Percentiles rank a stretch among this genome's conserved stretches.
phyloP scores from a whole-genome alignment of 2,329 filamentous ascomycete genomes.

The Aspergillus sergii region DNA sequence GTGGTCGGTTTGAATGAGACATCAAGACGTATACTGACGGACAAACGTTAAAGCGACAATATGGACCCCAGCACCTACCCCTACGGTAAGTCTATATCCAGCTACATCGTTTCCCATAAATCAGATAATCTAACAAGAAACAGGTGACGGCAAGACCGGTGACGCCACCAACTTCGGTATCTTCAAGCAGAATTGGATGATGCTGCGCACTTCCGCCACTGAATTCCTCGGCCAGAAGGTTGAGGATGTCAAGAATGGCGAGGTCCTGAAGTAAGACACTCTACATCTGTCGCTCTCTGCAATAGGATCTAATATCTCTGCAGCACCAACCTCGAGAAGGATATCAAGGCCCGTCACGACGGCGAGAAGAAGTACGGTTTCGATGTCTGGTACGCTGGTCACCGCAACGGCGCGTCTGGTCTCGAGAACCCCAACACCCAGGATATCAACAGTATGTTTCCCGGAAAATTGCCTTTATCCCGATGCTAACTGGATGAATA shows the following conservation, averaged over 20 bases:
- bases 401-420: conserved; percentile 25
- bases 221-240: conserved; percentile 25
- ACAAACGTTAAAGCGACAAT: neutral
- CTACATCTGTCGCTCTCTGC: neutral
- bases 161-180: conserved; percentile 34
- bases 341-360: conserved; percentile 20
- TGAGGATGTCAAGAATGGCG: conserved; percentile 28
- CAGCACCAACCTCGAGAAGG: conserved; percentile 21
- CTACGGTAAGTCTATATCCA: conserved; percentile 16
- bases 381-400: conserved; percentile 28
- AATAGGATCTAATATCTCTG: neutral
- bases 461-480: fast-evolving
- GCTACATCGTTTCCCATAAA: neutral
- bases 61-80: conserved; percentile 21
- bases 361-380: conserved; percentile 20
- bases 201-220: conserved; percentile 29
- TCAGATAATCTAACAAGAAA: neutral
- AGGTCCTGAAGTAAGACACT: conserved; percentile 27
- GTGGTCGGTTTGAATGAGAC: neutral
- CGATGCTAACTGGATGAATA: neutral
- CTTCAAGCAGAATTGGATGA: conserved; percentile 38
- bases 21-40: neutral
- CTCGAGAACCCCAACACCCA: conserved; percentile 24
- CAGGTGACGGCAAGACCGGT: conserved; percentile 29
- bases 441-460: conserved; percentile 6